Conservation (phyloP, 768 basidiomycete species). For the Macrolepiota albuminosa region DNA sequence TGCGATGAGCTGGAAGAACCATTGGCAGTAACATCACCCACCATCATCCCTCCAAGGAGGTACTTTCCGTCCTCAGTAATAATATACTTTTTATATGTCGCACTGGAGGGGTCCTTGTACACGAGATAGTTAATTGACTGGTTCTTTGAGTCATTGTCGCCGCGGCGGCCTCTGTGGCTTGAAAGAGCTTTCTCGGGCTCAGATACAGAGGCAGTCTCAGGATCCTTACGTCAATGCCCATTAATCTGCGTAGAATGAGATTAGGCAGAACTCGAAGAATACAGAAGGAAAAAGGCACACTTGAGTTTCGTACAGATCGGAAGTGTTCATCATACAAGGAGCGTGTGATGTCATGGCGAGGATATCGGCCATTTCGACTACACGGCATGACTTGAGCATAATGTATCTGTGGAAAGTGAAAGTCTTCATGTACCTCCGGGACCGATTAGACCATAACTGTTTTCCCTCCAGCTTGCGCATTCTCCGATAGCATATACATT, state of each 20-base stretch:
- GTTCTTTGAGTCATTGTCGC: slow-evolving; percentile 9
- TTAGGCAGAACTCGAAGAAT: not conserved
- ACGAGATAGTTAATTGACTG: slow-evolving; percentile 52
- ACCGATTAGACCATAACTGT: slow-evolving; percentile 70
- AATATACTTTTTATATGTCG: slow-evolving; percentile 73
- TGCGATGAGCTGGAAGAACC: too few relatives aligned
- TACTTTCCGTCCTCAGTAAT: slow-evolving; percentile 69
- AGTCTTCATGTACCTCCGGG: slow-evolving; percentile 40
- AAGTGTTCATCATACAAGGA: slow-evolving; percentile 42
- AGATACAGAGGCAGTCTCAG: not conserved
- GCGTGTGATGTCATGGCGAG: slow-evolving; percentile 43
- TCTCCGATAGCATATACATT: slow-evolving; percentile 74
- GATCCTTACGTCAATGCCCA: slow-evolving; percentile 36
- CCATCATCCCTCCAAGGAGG: slow-evolving; percentile 75
- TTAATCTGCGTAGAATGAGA: slow-evolving; percentile 11
- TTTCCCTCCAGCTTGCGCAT: slow-evolving; percentile 64
- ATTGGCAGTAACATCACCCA: slow-evolving; percentile 52
- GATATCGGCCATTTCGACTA: slow-evolving; percentile 67
- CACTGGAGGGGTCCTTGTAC: slow-evolving; percentile 70
- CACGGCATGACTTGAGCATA: slow-evolving; percentile 19
- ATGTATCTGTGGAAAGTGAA: not conserved
- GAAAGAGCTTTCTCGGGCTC: not conserved
- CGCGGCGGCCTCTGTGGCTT: slow-evolving; percentile 9
- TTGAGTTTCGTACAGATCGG: slow-evolving; percentile 71
- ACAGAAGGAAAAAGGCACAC: not conserved